Evolutionary conservation across 2,329 filamentous ascomycete species (phyloP), one percentile per base, ranked within the genome.

Genomic region (Botrytis deweyae): DNA sequence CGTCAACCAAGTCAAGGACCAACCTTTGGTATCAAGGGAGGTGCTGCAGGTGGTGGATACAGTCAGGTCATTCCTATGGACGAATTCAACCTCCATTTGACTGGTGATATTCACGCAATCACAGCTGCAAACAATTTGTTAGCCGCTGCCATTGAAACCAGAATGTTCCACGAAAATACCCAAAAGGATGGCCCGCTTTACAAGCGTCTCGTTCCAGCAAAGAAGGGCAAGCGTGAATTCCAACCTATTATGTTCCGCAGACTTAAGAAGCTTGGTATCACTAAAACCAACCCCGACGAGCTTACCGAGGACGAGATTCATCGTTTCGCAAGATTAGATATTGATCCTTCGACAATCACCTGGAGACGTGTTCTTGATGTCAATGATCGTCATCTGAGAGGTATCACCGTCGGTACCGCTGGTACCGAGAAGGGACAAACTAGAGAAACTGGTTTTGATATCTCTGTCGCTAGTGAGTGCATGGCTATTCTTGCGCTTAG

Each of bases 1-100:
- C 91, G 96, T 75, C 96, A 99, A 82, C 96, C 96, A 69, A 97
- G 94, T 80, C 96, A 98, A 85, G 96, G 96, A 7, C 96, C 96
- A 73, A 99, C 96, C 0, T 99, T 99, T 82, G 96, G 96, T 80
- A 98, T 99, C 88, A 99, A 99, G 87, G 96, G 96, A 76, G 96
- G 96, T 80, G 96, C 96, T 74, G 96, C 96, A 73, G 96, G 96
- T 80, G 96, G 96, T 83, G 96, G 96, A 58, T 99, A 98, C 89
- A 97, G 94, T 83, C 96, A 99, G 83, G 96, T 99, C 81, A 98
- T 99, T 80, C 96, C 96, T 74, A 99, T 99, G 96, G 96, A 99
- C 80, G 96, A 99, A 83, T 99, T 99, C 87, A 99, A 99, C 84
- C 86, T 99, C 81, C 96, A 99, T 83, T 85, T 99, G 80, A 99